Percentiles rank a stretch among this genome's conserved stretches.
These are phyloP conservation scores for Hanseniaspora vineae DNA, from an alignment of 805 yeast genomes.

Conservation along the genomic window DNA sequence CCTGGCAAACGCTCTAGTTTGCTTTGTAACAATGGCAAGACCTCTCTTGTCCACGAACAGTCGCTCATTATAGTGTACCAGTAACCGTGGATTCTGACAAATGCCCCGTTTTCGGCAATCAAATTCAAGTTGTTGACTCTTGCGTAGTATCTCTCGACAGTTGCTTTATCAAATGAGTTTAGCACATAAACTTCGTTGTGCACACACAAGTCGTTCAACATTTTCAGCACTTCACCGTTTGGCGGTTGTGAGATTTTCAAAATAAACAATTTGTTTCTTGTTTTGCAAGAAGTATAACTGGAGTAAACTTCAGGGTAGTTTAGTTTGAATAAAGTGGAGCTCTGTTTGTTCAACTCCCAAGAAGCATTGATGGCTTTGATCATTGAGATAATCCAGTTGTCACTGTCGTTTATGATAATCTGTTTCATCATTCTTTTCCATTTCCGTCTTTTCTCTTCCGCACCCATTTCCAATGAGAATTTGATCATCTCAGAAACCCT, in stretches of 20 bases:
- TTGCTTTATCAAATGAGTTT: conserved; percentile 49
- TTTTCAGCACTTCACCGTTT: conserved; percentile 42
- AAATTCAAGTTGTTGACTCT: conserved; percentile 62
- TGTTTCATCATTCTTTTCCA: conserved; percentile 52
- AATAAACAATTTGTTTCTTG: conserved; percentile 30
- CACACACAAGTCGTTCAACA: conserved; percentile 47
- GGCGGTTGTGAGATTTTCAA: conserved; percentile 41
- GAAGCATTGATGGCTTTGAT: conserved; percentile 37
- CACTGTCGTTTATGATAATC: conserved; percentile 56
- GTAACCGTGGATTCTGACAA: conserved; percentile 38
- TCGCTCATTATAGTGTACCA: conserved; percentile 58
- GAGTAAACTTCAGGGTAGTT: conserved; percentile 17
- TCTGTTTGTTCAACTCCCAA: conserved; percentile 38
- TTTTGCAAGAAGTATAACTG: conserved; percentile 18
- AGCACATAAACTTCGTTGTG: conserved; percentile 58
- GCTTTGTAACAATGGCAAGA: conserved; percentile 21
- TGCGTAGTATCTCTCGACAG: conserved; percentile 55
- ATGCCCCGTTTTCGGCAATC: conserved; percentile 86
- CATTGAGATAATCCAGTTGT: conserved; percentile 56
- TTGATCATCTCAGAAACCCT: conserved; percentile 53
- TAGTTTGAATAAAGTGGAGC: conserved; percentile 22
- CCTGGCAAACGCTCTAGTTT: conserved; percentile 70
- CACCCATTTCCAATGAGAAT: conserved; percentile 50
- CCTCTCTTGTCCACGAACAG: conserved; percentile 28
- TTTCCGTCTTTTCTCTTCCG: conserved; percentile 41